Evolutionary conservation across 768 basidiomycete species (phyloP).

Genomic region (Boletus coccyginus): DNA sequence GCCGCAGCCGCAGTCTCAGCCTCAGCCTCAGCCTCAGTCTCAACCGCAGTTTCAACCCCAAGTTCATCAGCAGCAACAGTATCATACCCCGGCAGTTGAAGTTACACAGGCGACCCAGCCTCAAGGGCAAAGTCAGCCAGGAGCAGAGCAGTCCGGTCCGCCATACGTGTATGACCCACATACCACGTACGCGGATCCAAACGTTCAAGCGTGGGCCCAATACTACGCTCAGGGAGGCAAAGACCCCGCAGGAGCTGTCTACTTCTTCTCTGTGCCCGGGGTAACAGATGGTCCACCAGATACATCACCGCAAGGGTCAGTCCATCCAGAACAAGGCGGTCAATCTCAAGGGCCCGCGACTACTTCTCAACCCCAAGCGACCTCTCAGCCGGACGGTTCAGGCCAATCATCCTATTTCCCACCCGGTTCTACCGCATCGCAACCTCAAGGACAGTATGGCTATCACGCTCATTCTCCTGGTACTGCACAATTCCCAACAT

Average conservation of each 20-base stretch:
- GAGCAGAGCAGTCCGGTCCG: conserved; percentile 35
- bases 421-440: conserved; percentile 1
- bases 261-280: conserved; percentile 78
- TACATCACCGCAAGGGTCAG: conserved; percentile 2
- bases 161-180: conserved; percentile 62
- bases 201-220: conserved; percentile 83
- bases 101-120: conserved; percentile 6
- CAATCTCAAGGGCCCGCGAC: conserved; percentile 12
- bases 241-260: conserved; percentile 72
- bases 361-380: conserved; percentile 14
- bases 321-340: conserved; percentile 6
- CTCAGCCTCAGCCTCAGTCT: conserved; percentile 36
- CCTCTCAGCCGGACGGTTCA: conserved; percentile 11
- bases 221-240: conserved; percentile 81
- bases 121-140: conserved; percentile 15
- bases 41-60: conserved; percentile 30
- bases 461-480: conserved; percentile 17
- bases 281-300: conserved; percentile 46
- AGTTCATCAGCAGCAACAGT: conserved; percentile 27
- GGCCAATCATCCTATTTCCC: conserved; percentile 15
- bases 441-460: conserved; percentile 20
- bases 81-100: conserved; percentile 10
- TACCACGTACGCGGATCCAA: conserved; percentile 69
- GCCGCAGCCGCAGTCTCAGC: conserved; percentile 31
- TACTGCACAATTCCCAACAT: background rate